Percentiles rank a stretch among this genome's conserved stretches.
phyloP scores from a whole-genome alignment of 2,329 filamentous ascomycete genomes.

The Trichophyton rubrum region DNA sequence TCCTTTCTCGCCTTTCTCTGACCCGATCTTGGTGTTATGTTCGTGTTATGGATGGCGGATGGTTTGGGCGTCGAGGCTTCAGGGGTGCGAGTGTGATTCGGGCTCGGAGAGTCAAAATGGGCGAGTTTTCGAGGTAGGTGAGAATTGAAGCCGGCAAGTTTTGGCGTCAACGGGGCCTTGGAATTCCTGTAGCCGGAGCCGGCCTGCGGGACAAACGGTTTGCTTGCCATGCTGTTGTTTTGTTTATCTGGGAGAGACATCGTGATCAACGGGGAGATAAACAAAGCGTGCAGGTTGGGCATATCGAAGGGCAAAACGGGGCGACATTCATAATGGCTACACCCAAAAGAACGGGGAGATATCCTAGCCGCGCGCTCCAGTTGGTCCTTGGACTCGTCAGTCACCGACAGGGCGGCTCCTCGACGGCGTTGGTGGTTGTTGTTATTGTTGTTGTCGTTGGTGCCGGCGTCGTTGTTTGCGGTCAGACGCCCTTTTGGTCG shows the following conservation, averaged over 20 bases:
- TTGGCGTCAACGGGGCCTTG: slow-evolving; percentile 47
- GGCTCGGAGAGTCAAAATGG: slow-evolving; percentile 23
- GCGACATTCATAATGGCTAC: slow-evolving; percentile 27
- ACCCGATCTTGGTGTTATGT: slow-evolving; percentile 68
- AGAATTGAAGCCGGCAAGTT: slow-evolving; percentile 35
- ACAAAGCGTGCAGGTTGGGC: slow-evolving; percentile 35
- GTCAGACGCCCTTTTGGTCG: not conserved
- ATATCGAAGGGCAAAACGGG: slow-evolving; percentile 26
- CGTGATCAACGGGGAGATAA: slow-evolving; percentile 13
- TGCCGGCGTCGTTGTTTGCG: not conserved
- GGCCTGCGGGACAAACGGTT: slow-evolving; percentile 55
- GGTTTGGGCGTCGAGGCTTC: slow-evolving; percentile 40
- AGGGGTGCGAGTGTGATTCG: slow-evolving; percentile 23
- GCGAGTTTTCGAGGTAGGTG: slow-evolving; percentile 24
- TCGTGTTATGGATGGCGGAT: slow-evolving; percentile 42
- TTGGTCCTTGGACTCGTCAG: not conserved
- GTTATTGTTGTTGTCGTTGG: not conserved
- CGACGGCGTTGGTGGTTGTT: not conserved
- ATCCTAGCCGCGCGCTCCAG: not conserved
- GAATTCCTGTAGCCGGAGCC: slow-evolving; percentile 42
- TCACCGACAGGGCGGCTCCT: not conserved
- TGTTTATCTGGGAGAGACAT: slow-evolving; percentile 43
- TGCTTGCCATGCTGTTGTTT: slow-evolving; percentile 37
- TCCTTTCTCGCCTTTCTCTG: slow-evolving; percentile 59
- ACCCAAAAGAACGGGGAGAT: slow-evolving; percentile 10